Base-by-base conservation (phyloP, 495 filamentous ascomycete genomes). In the Annulohypoxylon stygium region DNA sequence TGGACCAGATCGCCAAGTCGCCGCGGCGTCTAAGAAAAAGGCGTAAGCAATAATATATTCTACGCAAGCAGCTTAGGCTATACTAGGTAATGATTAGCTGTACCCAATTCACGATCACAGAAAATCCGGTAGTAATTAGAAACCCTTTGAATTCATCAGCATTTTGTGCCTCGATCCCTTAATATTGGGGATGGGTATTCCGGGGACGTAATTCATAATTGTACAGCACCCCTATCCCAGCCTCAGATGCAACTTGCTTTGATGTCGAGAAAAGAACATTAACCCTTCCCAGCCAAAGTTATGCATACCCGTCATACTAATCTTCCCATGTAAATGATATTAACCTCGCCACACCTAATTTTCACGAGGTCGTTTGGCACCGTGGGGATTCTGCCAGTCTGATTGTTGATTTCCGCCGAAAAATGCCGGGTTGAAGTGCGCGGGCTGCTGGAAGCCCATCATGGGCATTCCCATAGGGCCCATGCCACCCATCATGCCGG, bases 361-460 rank as follows among this genome's bases (percentile, higher is more conserved):
- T 69, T 89, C 89, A 63, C 92, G 88, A 67, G 90, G 90, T 64
- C 92, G 87, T 80, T 97, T 97, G 8, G 92, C 89, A 30, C 92
- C 92, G 71, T 97, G 93, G 0, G 93, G 93, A 74, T 97, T 96
- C 88, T 92, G 92, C 73, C 78, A 90, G 34, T 80, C 79, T 25
- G 74, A 67, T 62, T 79, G 80, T 67, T 90, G 88, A 74, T 90
- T 88, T 64, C 85, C 84, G 63, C 83, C 82, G 80, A 95, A 97
- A 87, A 95, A 95, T 65, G 86, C 89, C 58, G 92, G 91, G 78
- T 94, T 95, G 82, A 96, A 97, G 65, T 88, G 88, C 10, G 88
- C 84, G 75, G 89, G 89, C 78, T 86, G 87, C 78, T 90, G 90
- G 82, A 94, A 94, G 66, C 87, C 90, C 78, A 85, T 69, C 48